phyloP scores from a whole-genome alignment of 1,284 basidiomycete species.

The Tetrapyrgos nigripes region DNA sequence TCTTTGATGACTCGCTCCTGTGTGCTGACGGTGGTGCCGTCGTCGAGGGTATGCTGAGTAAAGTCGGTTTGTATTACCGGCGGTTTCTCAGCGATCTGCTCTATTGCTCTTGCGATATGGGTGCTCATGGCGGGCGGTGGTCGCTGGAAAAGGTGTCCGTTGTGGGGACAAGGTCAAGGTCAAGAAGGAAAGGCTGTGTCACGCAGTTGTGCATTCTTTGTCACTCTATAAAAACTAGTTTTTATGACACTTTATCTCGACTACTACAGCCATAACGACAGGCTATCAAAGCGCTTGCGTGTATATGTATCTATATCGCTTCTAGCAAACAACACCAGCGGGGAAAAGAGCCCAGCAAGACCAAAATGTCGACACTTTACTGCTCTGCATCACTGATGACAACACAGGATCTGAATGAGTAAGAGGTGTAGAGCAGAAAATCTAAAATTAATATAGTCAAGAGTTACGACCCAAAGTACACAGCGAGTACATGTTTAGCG shows the following conservation, averaged over 20 bases:
- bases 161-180: too few species aligned
- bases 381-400: neutral
- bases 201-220: too few species aligned
- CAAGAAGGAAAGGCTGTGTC: neutral
- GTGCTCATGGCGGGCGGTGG: slow-evolving; percentile 45
- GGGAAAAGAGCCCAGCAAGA: neutral
- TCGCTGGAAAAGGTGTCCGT: slow-evolving; percentile 3
- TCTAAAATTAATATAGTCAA: too few species aligned
- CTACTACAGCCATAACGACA: too few species aligned
- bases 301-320: too few species aligned
- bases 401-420: too few species aligned
- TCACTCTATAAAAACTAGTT: too few species aligned
- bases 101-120: slow-evolving; percentile 77
- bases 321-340: neutral
- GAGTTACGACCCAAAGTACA: slow-evolving; percentile 75
- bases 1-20: slow-evolving; percentile 89
- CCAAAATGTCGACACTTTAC: neutral
- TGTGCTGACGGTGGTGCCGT: slow-evolving; percentile 86
- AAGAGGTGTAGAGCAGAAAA: too few species aligned
- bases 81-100: slow-evolving; percentile 73
- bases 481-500: slow-evolving; percentile 74
- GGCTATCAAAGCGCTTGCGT: too few species aligned
- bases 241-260: too few species aligned
- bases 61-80: slow-evolving; percentile 81
- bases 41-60: slow-evolving; percentile 88